These are phyloP conservation scores for Luffa aegyptiaca DNA, from an alignment of 306 rosid genomes.

Conservation along the genomic window DNA sequence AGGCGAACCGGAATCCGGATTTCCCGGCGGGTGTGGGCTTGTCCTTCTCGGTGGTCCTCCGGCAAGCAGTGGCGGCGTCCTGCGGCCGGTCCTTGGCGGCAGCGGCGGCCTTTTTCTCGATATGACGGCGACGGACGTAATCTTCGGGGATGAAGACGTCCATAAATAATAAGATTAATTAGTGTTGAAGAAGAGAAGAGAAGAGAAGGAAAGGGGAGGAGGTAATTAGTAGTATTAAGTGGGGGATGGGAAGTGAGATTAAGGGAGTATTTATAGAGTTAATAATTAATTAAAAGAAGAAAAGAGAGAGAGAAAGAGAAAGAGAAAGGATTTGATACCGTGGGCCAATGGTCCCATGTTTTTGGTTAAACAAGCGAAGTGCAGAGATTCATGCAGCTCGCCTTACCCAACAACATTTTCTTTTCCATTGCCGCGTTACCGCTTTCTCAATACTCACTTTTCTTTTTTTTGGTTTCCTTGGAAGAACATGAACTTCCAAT, in stretches of 20 bases:
- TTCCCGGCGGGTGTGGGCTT: not conserved
- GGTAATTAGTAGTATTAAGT: not conserved
- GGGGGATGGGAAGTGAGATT: not conserved
- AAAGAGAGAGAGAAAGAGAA: not conserved
- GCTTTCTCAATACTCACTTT: no score
- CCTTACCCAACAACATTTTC: no score
- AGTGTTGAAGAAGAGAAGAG: not conserved
- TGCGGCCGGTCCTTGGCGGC: not conserved
- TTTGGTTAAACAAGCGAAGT: conserved; percentile 24
- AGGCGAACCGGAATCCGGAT: not conserved
- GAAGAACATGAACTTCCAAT: no score
- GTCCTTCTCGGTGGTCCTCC: not conserved
- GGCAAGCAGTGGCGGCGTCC: not conserved
- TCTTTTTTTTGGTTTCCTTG: no score
- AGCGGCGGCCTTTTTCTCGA: conserved; percentile 33
- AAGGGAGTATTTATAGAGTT: not conserved
- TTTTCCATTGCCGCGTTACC: not conserved
- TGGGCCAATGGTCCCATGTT: conserved; percentile 47
- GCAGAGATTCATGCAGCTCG: not conserved
- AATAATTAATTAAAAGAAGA: not conserved
- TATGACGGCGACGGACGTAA: conserved; percentile 33
- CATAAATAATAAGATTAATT: conserved; percentile 16
- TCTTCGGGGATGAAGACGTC: conserved; percentile 60
- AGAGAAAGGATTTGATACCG: conserved; percentile 12
- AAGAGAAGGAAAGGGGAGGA: not conserved